phyloP scores from a whole-genome alignment of 139 green algal species.

The Pleodorina starrii region DNA sequence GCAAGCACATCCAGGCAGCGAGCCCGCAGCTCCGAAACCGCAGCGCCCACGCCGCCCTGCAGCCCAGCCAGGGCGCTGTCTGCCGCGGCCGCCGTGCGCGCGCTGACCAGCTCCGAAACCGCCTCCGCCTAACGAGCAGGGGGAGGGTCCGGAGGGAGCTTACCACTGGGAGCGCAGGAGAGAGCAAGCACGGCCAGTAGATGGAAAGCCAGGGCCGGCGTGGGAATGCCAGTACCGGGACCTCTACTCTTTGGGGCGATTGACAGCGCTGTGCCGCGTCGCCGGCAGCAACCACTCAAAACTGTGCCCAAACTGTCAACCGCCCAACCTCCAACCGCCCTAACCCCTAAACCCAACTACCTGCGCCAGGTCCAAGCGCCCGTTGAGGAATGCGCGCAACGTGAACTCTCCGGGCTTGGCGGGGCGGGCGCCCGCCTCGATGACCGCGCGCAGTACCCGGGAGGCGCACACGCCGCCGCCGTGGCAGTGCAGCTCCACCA shows the following conservation, averaged over 20 bases:
- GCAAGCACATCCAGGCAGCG: conserved; percentile 85
- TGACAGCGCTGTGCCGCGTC: no score
- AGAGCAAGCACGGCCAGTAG: no score
- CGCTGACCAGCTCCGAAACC: conserved; percentile 86
- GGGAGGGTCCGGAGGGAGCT: no score
- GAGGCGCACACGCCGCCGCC: conserved; percentile 85
- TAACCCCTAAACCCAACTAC: no score
- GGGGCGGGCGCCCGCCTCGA: conserved; percentile 84
- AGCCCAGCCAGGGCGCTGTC: conserved; percentile 92
- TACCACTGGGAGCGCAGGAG: no score
- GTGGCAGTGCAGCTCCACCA: conserved; percentile 96
- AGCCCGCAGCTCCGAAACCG: conserved; percentile 70
- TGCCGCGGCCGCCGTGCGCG: conserved; percentile 87
- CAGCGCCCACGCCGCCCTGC: conserved; percentile 74
- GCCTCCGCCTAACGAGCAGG: conserved; percentile 94
- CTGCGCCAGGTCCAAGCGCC: conserved; percentile 91
- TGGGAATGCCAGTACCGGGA: no score
- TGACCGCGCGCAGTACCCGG: conserved; percentile 77
- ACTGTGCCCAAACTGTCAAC: no score
- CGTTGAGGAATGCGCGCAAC: conserved; percentile 96
- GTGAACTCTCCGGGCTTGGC: conserved; percentile 96
- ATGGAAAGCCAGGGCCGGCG: no score
- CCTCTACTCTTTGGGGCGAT: no score
- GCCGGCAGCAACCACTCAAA: no score
- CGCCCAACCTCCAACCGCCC: background rate